Evolutionary conservation across 116 monocot genomes (phyloP).

Genomic region (Posidonia oceanica): DNA sequence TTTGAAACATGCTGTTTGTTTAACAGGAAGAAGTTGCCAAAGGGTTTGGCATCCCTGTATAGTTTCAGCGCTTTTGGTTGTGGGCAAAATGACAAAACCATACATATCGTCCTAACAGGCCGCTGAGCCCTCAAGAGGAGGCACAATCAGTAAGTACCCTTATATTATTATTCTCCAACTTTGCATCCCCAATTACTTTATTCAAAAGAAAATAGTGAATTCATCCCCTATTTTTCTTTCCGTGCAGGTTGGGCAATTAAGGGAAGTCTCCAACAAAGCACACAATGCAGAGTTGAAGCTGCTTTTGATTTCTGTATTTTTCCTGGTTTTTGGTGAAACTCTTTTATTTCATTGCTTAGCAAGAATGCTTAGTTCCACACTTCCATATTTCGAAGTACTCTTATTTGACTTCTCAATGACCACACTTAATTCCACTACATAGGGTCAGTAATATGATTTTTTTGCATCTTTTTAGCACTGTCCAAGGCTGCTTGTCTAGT

Average conservation of each 20-base stretch:
- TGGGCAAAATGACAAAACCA: conserved; percentile 99
- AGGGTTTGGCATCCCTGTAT: conserved; percentile 87
- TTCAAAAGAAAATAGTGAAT: too few relatives aligned
- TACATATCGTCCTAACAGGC: conserved; percentile 96
- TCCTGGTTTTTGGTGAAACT: background rate
- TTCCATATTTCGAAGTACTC: too few relatives aligned
- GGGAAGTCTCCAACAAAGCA: conserved; percentile 84
- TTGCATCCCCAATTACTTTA: too few relatives aligned
- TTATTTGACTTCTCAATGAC: too few relatives aligned
- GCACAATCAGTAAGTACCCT: conserved; percentile 63
- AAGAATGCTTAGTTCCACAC: too few relatives aligned
- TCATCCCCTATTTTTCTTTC: conserved; percentile 5
- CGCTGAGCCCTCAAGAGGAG: conserved; percentile 81
- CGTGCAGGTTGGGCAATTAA: conserved; percentile 86
- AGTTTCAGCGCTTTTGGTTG: conserved; percentile 87
- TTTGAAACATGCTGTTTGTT: conserved; percentile 2
- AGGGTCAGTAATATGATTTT: background rate
- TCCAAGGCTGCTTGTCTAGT: too few relatives aligned
- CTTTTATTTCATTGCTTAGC: background rate
- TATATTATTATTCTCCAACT: background rate
- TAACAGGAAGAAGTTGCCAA: conserved; percentile 92
- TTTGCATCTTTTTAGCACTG: too few relatives aligned
- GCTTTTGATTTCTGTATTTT: conserved; percentile 27
- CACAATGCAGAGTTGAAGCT: conserved; percentile 93
- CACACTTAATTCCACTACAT: too few relatives aligned